phyloP scores from a whole-genome alignment of 2,329 filamentous ascomycete genomes.

The Cladorrhinum sp. region DNA sequence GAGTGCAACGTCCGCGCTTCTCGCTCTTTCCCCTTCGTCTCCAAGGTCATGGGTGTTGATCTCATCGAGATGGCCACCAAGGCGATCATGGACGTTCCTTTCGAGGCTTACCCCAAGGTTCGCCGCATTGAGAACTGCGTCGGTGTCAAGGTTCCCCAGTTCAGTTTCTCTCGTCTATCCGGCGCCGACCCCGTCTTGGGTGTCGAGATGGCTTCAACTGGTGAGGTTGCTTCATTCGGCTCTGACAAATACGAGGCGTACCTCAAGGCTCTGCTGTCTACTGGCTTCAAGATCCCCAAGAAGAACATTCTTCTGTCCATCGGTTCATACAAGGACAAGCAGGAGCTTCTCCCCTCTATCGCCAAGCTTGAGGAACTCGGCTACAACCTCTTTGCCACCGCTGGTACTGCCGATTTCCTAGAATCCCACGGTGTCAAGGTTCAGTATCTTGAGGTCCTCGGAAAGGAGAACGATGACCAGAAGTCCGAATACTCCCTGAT shows the following conservation, averaged over 20 bases:
- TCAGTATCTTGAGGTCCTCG: constrained; percentile 88
- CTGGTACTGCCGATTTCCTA: constrained; percentile 94
- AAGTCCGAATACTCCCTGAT: constrained; percentile 96
- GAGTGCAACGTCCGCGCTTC: constrained; percentile 98
- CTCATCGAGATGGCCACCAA: constrained; percentile 98
- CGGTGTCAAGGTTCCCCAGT: constrained; percentile 96
- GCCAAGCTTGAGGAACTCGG: constrained; percentile 85
- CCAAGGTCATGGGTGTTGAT: constrained; percentile 97
- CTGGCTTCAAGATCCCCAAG: constrained; percentile 93
- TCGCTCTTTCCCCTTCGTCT: constrained; percentile 95
- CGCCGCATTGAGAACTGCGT: constrained; percentile 78
- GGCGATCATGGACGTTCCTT: constrained; percentile 83
- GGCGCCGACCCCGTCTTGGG: constrained; percentile 94
- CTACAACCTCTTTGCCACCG: constrained; percentile 93
- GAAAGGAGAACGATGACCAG: constrained; percentile 74
- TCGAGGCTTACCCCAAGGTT: constrained; percentile 76
- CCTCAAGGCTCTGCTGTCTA: constrained; percentile 91
- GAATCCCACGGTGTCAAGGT: constrained; percentile 89
- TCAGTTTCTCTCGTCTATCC: constrained; percentile 95
- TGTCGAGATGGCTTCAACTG: constrained; percentile 98
- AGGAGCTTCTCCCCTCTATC: constrained; percentile 92
- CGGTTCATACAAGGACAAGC: constrained; percentile 96
- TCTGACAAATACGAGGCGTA: constrained; percentile 97
- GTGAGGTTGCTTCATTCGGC: constrained; percentile 96
- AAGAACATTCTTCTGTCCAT: constrained; percentile 94